Base-by-base conservation (phyloP, 2,329 filamentous ascomycete species). In the Phyllosticta citrichinensis region DNA sequence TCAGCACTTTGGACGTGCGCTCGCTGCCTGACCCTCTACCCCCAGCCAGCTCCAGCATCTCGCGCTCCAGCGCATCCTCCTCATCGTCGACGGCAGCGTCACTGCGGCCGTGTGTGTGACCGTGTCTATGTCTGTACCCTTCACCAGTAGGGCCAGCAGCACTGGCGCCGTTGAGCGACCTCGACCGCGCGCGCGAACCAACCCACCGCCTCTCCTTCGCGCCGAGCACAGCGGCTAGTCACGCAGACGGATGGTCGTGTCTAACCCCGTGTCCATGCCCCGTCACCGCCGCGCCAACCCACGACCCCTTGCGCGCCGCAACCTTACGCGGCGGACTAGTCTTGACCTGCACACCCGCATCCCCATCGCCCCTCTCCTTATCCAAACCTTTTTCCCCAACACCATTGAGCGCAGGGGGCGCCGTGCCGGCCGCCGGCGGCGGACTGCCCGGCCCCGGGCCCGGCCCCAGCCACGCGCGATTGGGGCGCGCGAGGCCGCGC, bases 391-490 rank as follows among this genome's bases (percentile, higher is more conserved):
- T 19, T 20, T 14, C 50, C 11, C 9, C 9, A 8, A 19, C 50
- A 8, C 10, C 50, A 19, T 19, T 52, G 5, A 8, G 5, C 5
- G 25, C 25, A 2, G 25, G 27, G 6, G 27, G 27, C 64, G 12
- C 66, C 68, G 24, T 64, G 5, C 4, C 40, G 5, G 20, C 30
- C 5, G 20, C 30, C 33, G 33, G 19, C 33, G 33, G 19, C 14
- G 47, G 24, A 22, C 22, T 22, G 22, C 22, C 22, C 56, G 24
- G 12, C 14, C n/a, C 40, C 20, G 24, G 24, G 5, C 33, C 33
- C 4, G 33, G 24, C 5, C 54, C 54, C 12, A 56, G 14, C 20
- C 19, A 56, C 22, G 22, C 54, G 11, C 54, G 19, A 9, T 20
- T 20, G 14, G 54, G 54, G 6, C 54, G 19, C 25, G 54, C n/a